phyloP scores from a whole-genome alignment of 169 alveolate genomes.

The Plasmodium inui region DNA sequence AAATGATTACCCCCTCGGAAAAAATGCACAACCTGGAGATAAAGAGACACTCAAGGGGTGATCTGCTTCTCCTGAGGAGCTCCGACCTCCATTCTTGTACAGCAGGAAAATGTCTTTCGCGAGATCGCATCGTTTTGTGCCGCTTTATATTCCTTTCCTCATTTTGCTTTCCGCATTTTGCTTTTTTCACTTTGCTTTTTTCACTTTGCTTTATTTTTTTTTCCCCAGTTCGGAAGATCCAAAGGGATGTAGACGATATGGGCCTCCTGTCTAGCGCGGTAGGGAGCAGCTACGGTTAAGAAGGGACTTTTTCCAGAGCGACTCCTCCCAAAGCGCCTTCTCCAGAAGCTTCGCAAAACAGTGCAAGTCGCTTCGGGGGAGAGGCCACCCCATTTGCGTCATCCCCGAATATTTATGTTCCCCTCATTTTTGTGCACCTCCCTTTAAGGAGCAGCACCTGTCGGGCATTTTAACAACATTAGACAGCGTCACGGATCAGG shows the following conservation, averaged over 20 bases:
- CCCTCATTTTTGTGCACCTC: not conserved
- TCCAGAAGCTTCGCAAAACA: not conserved
- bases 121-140: not conserved
- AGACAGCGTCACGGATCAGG: slow-evolving; percentile 6
- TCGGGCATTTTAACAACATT: slow-evolving; percentile 13
- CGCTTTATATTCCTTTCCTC: not conserved
- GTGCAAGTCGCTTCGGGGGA: not conserved
- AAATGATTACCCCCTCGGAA: not conserved
- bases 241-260: slow-evolving; percentile 36
- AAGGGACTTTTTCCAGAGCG: not conserved
- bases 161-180: not conserved
- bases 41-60: slow-evolving; percentile 16
- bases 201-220: not conserved
- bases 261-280: slow-evolving; percentile 43
- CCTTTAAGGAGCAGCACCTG: slow-evolving; percentile 36
- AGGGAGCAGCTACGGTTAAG: not conserved
- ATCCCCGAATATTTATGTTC: not conserved
- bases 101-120: not conserved
- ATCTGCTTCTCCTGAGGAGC: slow-evolving; percentile 22
- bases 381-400: not conserved
- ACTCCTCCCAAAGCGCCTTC: not conserved
- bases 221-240: slow-evolving; percentile 7
- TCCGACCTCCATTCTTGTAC: slow-evolving; percentile 2
- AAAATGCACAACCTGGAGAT: slow-evolving; percentile 9
- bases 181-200: not conserved